Percentiles rank a stretch among this genome's conserved stretches.
phyloP scores from a whole-genome alignment of 139 green algal species.

The Penium margaritaceum region DNA sequence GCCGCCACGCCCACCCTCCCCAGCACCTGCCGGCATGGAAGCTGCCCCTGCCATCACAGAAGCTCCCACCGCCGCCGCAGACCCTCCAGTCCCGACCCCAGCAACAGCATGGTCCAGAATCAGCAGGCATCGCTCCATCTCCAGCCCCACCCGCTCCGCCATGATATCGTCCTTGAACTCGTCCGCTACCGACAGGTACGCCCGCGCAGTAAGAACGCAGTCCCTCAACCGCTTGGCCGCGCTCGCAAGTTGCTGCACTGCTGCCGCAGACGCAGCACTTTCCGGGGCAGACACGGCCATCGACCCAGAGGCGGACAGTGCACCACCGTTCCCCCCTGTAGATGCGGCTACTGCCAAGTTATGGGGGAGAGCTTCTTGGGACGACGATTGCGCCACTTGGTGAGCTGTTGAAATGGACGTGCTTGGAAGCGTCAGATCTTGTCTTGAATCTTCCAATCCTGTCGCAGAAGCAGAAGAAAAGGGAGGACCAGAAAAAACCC shows the following conservation, averaged over 20 bases:
- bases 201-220: background rate
- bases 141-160: background rate
- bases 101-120: constrained; percentile 1
- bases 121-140: background rate
- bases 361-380: no score
- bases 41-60: background rate
- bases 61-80: background rate
- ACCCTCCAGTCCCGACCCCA: background rate
- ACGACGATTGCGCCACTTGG: background rate
- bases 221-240: constrained; percentile 1
- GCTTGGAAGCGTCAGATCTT: no score
- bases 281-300: background rate
- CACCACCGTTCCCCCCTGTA: background rate
- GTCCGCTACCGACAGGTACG: constrained; percentile 5
- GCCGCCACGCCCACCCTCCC: no score
- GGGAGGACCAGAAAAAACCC: no score
- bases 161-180: constrained; percentile 9
- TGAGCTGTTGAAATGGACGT: constrained; percentile 2
- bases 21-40: no score
- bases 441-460: no score
- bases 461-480: no score
- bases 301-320: background rate
- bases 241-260: background rate
- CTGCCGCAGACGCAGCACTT: background rate
- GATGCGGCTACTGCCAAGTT: no score